Percentiles rank a stretch among this genome's conserved stretches.
Evolutionary conservation across 768 basidiomycete genomes (phyloP).

Genomic region (Dioszegia aurantiaca): DNA sequence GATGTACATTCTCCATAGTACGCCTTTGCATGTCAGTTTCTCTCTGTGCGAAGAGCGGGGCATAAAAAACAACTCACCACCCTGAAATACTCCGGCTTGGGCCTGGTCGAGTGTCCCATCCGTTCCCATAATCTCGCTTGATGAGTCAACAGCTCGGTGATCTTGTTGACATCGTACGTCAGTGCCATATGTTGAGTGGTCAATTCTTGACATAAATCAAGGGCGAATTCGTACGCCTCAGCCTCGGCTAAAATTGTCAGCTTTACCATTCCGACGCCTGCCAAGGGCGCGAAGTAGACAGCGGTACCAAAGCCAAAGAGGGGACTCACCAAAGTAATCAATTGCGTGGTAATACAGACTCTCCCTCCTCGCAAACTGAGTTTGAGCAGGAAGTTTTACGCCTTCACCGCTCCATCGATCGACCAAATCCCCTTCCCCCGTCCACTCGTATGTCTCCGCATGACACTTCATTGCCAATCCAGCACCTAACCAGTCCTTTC

Average conservation of each 20-base stretch:
- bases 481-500: constrained; percentile 55
- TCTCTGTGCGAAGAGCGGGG: too few relatives aligned
- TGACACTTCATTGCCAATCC: constrained; percentile 90
- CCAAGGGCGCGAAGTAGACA: not conserved
- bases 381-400: constrained; percentile 83
- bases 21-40: constrained; percentile 44
- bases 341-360: constrained; percentile 84
- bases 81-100: constrained; percentile 88
- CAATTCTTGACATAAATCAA: constrained; percentile 88
- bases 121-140: constrained; percentile 83
- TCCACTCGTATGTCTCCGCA: constrained; percentile 90
- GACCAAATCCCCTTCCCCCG: constrained; percentile 48
- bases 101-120: constrained; percentile 70
- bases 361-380: constrained; percentile 90
- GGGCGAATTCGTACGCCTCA: constrained; percentile 94
- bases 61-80: constrained; percentile 56
- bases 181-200: constrained; percentile 81
- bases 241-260: constrained; percentile 67
- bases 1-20: constrained; percentile 86
- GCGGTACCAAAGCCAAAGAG: not conserved
- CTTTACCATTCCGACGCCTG: not conserved
- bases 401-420: constrained; percentile 48
- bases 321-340: constrained; percentile 75
- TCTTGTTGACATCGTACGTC: constrained; percentile 84
- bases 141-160: constrained; percentile 80